Evolutionary conservation across 768 basidiomycete species (phyloP), one percentile per base, ranked within the genome.

Genomic region (Calocybe indica): DNA sequence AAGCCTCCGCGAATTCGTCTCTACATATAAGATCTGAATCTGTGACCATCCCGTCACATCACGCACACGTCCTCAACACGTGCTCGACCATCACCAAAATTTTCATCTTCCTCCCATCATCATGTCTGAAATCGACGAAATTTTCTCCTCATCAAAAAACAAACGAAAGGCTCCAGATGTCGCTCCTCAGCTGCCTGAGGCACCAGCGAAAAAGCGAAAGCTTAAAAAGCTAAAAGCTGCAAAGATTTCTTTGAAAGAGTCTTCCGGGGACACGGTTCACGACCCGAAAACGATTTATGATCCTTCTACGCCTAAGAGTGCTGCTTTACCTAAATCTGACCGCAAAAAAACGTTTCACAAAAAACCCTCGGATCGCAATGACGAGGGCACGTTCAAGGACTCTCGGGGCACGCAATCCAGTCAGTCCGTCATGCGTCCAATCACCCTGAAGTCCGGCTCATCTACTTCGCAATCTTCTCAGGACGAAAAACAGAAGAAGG

Each of bases 121-220:
- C 53, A 73, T 76, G 73, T 84, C 84, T 44, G 89, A 91, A 76
- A 92, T 92, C 62, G 89, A 92, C 74, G 80, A 79, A 57, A 92
- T 92, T 58, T 92, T 92, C 63, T 74, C 87, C 36, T 69, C 72
- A 52, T 22, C 22, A 22, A 22, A 22, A 22, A 22, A 22, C 22
- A 79, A 75, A 55, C 66, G 66, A 53, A 73, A 70, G 55, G 43
- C 54, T 49, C 63, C 56, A 47, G 42, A 51, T 7, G 48, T 53
- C 12, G 56, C 69, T 22, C 64, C 66, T 43, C 40, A 61, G 35
- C 52, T 51, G 11, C 58, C 58, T 32, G 68, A 72, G 52, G 75
- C 74, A 61, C 74, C 75, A 53, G 74, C 67, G 53, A 43, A 43
- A 43, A 73, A 75, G 60, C 75, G 75, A 53, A 70, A 68, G 58